Evolutionary conservation across 108 stramenopile species (phyloP), one percentile per base, ranked within the genome.

Genomic region (Cyclotella distinguenda): DNA sequence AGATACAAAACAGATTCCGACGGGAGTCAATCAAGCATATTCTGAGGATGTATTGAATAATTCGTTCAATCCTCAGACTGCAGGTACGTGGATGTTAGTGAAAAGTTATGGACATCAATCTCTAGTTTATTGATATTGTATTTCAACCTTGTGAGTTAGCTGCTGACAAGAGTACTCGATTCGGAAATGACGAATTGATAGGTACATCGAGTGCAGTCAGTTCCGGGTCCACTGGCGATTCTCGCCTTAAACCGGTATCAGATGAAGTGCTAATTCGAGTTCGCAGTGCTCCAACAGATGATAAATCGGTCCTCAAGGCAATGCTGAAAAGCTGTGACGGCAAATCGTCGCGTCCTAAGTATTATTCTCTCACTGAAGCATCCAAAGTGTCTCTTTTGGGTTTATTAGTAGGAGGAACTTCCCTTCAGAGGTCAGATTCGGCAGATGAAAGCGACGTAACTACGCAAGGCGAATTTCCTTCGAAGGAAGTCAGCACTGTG

Each of bases 401-500:
- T 34, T 64, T 57, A 51, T 51, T 44, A 19, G 36, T 77, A 22
- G 76, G 76, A 33, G 76, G 76, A 0, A 3, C 63, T 35, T 50
- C 68, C 6, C 58, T 77, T 18, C 47, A 70, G 48, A 45, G 49
- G 46, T 77, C 68, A 35, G 22, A 56, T 30, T 66, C 76, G 1
- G 63, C 26, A n/a, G 76, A 77, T 47, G 56, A 48, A 30, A 77
- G 76, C 48, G 76, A 70, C 30, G 50, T 70, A 8, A 77, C 76
- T 7, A 65, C 60, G 42, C 35, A 49, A 22, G 62, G 58, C 35
- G 40, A 32, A 19, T 15, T 33, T 6, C 23, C 3, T 46, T 26
- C 33, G 3, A 60, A 57, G 8, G 48, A 59, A 15, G 28, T 44
- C 2, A 63, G 61, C 0, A 72, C 50, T 53, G 47, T 51, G 13